A percentile compares a stretch with the other conserved stretches of the same genome.
These are phyloP conservation scores for Umbelopsis sp. DNA, from an alignment of 371 early-diverging fungal species.

Conservation along the genomic window DNA sequence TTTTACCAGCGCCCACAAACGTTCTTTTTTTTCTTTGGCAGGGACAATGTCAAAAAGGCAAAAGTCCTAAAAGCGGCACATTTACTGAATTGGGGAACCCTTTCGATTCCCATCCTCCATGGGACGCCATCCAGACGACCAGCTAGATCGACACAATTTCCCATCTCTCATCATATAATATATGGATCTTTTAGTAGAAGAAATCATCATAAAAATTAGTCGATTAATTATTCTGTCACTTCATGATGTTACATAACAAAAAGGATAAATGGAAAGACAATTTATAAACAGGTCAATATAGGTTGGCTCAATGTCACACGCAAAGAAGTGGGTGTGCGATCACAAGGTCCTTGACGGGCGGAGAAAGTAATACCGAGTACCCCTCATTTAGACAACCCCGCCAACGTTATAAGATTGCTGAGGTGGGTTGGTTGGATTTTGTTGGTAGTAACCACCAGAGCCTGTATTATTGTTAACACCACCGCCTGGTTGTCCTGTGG, in stretches of 20 bases:
- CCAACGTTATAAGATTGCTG: conserved; percentile 4
- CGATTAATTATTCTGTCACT: background rate
- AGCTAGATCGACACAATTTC: too few species aligned
- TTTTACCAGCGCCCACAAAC: background rate
- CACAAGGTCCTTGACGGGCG: conserved; percentile 12
- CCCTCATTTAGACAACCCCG: background rate
- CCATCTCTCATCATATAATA: too few species aligned
- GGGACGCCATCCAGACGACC: background rate
- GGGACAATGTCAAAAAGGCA: conserved; percentile 8
- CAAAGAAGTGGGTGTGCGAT: background rate
- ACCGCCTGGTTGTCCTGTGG: background rate
- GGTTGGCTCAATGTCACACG: background rate
- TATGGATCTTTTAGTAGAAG: too few species aligned
- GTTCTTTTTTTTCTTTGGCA: background rate
- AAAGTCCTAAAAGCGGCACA: conserved; percentile 15
- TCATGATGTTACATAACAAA: background rate
- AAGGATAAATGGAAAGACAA: background rate
- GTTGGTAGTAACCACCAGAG: background rate
- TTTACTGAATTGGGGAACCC: conserved; percentile 6
- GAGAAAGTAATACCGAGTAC: background rate
- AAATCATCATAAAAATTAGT: too few species aligned
- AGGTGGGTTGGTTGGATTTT: background rate
- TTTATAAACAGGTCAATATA: background rate
- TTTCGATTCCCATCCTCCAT: background rate
- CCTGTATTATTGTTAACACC: background rate